These are phyloP conservation scores for Gyromitra esculenta DNA, from an alignment of 2,329 filamentous ascomycete genomes.

Conservation along the genomic window DNA sequence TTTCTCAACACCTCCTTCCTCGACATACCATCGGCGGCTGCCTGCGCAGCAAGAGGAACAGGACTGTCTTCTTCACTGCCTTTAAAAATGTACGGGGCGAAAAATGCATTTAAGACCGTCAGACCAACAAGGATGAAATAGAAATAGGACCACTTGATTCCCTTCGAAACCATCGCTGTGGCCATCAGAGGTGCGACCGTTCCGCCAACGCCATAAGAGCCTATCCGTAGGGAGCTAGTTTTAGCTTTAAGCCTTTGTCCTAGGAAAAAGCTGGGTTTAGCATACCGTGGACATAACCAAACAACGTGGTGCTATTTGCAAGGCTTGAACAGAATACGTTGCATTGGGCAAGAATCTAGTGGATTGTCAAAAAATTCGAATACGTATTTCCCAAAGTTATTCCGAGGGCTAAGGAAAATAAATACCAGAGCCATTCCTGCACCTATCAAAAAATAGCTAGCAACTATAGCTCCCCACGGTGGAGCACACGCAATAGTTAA, in stretches of 20 bases:
- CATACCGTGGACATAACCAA: conserved; percentile 73
- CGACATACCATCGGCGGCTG: conserved; percentile 52
- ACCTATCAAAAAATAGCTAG: conserved; percentile 75
- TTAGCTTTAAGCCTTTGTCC: background rate
- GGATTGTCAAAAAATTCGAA: background rate
- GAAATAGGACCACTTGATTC: conserved; percentile 74
- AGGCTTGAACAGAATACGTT: conserved; percentile 71
- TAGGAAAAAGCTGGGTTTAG: conserved; percentile 59
- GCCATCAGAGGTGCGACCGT: conserved; percentile 76
- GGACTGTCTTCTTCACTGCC: conserved; percentile 67
- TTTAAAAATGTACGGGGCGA: conserved; percentile 75
- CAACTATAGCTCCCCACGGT: conserved; percentile 74
- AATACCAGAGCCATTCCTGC: conserved; percentile 64
- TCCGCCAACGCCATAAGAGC: conserved; percentile 55
- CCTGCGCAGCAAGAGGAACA: conserved; percentile 49
- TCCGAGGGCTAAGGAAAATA: background rate
- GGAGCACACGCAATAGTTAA: conserved; percentile 73
- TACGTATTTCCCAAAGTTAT: background rate
- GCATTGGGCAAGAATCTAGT: conserved; percentile 67
- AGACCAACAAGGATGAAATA: conserved; percentile 74
- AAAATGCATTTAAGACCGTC: conserved; percentile 67
- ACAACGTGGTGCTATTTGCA: conserved; percentile 66
- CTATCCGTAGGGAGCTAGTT: background rate
- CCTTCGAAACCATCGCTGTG: conserved; percentile 73
- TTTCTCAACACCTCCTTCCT: conserved; percentile 56